A percentile compares a stretch with the other conserved stretches of the same genome.
Evolutionary conservation across 495 filamentous ascomycete species (phyloP).

Genomic region (Neurospora sp.): DNA sequence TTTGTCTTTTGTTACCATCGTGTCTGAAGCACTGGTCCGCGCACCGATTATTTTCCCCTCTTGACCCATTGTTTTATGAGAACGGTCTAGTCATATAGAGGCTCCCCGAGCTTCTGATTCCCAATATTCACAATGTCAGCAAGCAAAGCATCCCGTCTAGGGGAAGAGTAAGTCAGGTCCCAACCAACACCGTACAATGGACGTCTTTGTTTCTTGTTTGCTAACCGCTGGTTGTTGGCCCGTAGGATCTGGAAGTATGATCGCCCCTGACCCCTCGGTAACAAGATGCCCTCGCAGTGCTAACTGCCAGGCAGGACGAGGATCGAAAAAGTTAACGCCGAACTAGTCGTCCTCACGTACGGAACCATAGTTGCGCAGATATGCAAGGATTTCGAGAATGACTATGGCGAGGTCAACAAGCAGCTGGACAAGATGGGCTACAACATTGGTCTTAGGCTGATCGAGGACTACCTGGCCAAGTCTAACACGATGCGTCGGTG

Average conservation of each 20-base stretch:
- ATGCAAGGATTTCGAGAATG: constrained; percentile 86
- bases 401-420: constrained; percentile 91
- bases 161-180: constrained; percentile 76
- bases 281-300: not conserved
- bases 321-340: constrained; percentile 69
- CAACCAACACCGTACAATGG: not conserved
- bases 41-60: not conserved
- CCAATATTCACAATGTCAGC: constrained; percentile 52
- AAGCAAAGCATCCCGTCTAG: constrained; percentile 81
- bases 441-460: constrained; percentile 91
- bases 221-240: not conserved
- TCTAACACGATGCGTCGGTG: constrained; percentile 74
- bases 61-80: not conserved
- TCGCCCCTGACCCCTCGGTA: not conserved
- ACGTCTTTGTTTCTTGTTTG: not conserved
- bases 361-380: constrained; percentile 95
- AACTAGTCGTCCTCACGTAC: constrained; percentile 94
- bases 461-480: constrained; percentile 96
- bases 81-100: not conserved
- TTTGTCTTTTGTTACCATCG: not conserved
- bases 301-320: constrained; percentile 40
- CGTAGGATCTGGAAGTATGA: constrained; percentile 95
- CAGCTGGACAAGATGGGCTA: constrained; percentile 99
- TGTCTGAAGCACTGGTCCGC: not conserved
- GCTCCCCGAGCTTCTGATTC: not conserved